A percentile compares a stretch with the other conserved stretches of the same genome.
Conservation (phyloP, 495 filamentous ascomycete genomes). For the Daldinia decipiens region DNA sequence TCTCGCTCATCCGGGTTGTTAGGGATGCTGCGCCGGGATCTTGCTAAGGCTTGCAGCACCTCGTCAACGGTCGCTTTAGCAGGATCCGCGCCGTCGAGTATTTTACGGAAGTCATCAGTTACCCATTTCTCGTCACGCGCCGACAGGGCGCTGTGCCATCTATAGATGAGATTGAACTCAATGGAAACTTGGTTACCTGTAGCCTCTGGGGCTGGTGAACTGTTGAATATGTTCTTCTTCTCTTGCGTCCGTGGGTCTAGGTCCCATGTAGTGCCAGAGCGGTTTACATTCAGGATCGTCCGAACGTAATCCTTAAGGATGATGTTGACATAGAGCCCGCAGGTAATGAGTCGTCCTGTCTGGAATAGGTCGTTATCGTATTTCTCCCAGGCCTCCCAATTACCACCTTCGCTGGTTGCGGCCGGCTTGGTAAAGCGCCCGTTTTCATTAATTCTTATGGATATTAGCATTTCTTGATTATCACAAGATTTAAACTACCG, state of each 20-base stretch:
- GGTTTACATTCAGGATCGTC: slow-evolving; percentile 82
- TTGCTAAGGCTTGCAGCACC: slow-evolving; percentile 60
- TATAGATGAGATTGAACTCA: slow-evolving; percentile 72
- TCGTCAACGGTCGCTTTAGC: slow-evolving; percentile 58
- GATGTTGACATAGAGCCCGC: slow-evolving; percentile 86
- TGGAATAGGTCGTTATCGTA: slow-evolving; percentile 89
- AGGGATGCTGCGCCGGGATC: slow-evolving; percentile 62
- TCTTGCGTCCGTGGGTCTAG: slow-evolving; percentile 75
- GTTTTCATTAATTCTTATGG: slow-evolving; percentile 70
- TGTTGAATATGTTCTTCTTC: slow-evolving; percentile 65
- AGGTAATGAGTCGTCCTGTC: slow-evolving; percentile 79
- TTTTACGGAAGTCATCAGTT: slow-evolving; percentile 59
- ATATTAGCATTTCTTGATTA: slow-evolving; percentile 1
- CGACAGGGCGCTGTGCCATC: slow-evolving; percentile 75
- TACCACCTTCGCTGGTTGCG: slow-evolving; percentile 56
- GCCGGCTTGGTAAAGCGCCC: slow-evolving; percentile 73
- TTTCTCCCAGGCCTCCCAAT: slow-evolving; percentile 71
- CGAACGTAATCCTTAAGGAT: slow-evolving; percentile 84
- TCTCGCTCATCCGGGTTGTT: slow-evolving; percentile 65
- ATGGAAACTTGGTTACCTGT: slow-evolving; percentile 80
- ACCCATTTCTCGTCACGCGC: slow-evolving; percentile 72
- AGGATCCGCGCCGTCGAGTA: slow-evolving; percentile 66
- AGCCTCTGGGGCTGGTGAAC: slow-evolving; percentile 62
- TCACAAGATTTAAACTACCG: neutral
- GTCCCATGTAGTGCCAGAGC: slow-evolving; percentile 80